These are phyloP conservation scores for Kwoniella dendrophila DNA, from an alignment of 768 basidiomycete genomes.

Conservation along the genomic window DNA sequence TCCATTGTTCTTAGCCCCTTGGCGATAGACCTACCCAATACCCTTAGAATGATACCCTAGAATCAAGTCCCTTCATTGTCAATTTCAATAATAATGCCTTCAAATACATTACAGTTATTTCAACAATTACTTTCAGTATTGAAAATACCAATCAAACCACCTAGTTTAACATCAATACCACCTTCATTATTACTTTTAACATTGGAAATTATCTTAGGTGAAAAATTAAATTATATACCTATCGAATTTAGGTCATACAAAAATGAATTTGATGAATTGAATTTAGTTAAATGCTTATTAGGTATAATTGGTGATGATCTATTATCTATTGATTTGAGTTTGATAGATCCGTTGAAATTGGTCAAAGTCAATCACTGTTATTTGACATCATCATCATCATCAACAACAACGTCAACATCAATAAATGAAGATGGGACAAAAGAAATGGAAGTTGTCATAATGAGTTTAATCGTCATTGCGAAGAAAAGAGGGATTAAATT, in stretches of 20 bases:
- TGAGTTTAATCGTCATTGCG: slow-evolving; percentile 33
- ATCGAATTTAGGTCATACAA: slow-evolving; percentile 11
- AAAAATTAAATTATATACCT: slow-evolving; percentile 18
- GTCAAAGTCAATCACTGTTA: slow-evolving; percentile 22
- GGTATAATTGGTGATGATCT: slow-evolving; percentile 34
- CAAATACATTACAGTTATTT: slow-evolving; percentile 19
- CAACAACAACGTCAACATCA: too few species aligned
- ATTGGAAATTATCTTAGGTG: slow-evolving; percentile 18
- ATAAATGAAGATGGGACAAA: too few species aligned
- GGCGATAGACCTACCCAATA: too few species aligned
- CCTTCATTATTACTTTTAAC: slow-evolving; percentile 28
- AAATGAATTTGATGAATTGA: slow-evolving; percentile 21
- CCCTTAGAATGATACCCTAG: too few species aligned
- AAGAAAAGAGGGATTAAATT: slow-evolving; percentile 24
- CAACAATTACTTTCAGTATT: slow-evolving; percentile 17
- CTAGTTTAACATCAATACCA: slow-evolving; percentile 17
- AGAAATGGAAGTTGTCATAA: slow-evolving; percentile 30
- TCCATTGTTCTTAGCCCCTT: too few species aligned
- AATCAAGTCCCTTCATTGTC: too few species aligned
- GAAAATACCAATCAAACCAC: slow-evolving; percentile 27
- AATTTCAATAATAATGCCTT: too few species aligned
- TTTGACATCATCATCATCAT: too few species aligned
- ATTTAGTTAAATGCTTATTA: slow-evolving; percentile 28
- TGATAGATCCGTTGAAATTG: slow-evolving; percentile 23
- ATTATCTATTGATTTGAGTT: slow-evolving; percentile 30